Percentiles rank a stretch among this genome's conserved stretches.
Evolutionary conservation across 345 rosid species (phyloP).

Genomic region (Camelina sativa): DNA sequence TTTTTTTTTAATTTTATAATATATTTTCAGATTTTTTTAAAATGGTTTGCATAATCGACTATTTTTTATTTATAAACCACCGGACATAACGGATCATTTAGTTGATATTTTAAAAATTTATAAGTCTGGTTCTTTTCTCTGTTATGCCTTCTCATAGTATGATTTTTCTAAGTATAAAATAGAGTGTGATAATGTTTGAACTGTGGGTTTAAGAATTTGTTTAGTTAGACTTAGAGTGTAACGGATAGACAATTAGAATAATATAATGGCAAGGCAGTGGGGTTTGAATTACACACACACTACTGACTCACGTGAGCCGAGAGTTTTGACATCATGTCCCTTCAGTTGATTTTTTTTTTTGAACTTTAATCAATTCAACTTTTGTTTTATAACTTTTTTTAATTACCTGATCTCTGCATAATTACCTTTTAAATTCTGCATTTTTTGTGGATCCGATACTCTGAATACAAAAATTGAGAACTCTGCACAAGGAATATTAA

Average conservation of each 20-base stretch:
- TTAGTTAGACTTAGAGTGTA: background rate
- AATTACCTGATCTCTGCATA: conserved; percentile 37
- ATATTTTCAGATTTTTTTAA: background rate
- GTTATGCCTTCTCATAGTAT: background rate
- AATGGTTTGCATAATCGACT: background rate
- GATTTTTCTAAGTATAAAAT: background rate
- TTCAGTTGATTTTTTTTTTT: conserved; percentile 20
- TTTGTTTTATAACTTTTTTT: conserved; percentile 24
- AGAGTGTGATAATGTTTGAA: conserved; percentile 12
- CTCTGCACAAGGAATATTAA: conserved; percentile 46
- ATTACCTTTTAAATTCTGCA: conserved; percentile 43
- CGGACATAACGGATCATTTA: conserved; percentile 19
- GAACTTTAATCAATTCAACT: conserved; percentile 29
- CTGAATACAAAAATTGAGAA: conserved; percentile 36
- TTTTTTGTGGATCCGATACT: conserved; percentile 46
- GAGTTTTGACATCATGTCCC: conserved; percentile 45
- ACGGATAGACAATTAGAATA: background rate
- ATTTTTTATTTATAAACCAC: background rate
- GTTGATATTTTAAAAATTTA: background rate
- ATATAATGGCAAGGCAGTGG: conserved; percentile 29
- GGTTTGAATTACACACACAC: conserved; percentile 31
- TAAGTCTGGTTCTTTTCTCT: background rate
- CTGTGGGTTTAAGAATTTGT: background rate
- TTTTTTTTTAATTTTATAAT: background rate
- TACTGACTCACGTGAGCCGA: conserved; percentile 42